These are phyloP conservation scores for Tetrapisispora arboricola DNA, from an alignment of 805 yeast species.

Conservation along the genomic window DNA sequence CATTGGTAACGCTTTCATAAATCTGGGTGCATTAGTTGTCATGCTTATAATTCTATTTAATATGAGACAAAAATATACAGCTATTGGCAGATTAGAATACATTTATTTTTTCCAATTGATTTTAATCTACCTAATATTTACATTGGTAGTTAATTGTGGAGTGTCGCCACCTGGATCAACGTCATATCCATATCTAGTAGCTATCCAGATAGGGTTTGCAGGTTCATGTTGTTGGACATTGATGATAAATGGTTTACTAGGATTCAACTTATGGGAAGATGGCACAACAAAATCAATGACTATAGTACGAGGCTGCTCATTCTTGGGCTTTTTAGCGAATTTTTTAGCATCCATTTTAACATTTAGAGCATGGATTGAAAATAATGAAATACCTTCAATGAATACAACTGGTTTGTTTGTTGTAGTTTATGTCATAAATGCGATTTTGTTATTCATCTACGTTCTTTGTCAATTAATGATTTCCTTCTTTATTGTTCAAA, in stretches of 20 bases:
- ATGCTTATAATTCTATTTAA: slow-evolving; percentile 63
- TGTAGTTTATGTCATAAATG: slow-evolving; percentile 63
- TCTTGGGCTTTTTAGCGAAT: slow-evolving; percentile 49
- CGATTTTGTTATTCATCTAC: slow-evolving; percentile 51
- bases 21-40: slow-evolving; percentile 61
- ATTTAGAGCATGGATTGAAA: slow-evolving; percentile 51
- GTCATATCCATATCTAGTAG: slow-evolving; percentile 72
- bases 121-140: slow-evolving; percentile 47
- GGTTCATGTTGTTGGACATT: slow-evolving; percentile 64
- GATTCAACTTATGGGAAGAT: slow-evolving; percentile 92
- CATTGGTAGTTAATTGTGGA: slow-evolving; percentile 82
- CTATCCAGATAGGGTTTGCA: slow-evolving; percentile 65
- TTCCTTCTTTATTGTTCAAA: slow-evolving; percentile 55
- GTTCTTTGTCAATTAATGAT: slow-evolving; percentile 58
- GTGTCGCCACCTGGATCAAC: slow-evolving; percentile 78
- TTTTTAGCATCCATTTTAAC: slow-evolving; percentile 64
- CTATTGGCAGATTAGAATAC: slow-evolving; percentile 88
- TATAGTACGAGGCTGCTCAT: slow-evolving; percentile 41
- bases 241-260: slow-evolving; percentile 64
- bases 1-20: slow-evolving; percentile 77
- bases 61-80: slow-evolving; percentile 79
- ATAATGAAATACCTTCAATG: slow-evolving; percentile 34
- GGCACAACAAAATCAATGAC: slow-evolving; percentile 64
- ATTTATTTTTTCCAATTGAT: slow-evolving; percentile 56
- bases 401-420: slow-evolving; percentile 62